phyloP scores from a whole-genome alignment of 192 early-diverging fungal genomes.

The Linnemannia elongata region DNA sequence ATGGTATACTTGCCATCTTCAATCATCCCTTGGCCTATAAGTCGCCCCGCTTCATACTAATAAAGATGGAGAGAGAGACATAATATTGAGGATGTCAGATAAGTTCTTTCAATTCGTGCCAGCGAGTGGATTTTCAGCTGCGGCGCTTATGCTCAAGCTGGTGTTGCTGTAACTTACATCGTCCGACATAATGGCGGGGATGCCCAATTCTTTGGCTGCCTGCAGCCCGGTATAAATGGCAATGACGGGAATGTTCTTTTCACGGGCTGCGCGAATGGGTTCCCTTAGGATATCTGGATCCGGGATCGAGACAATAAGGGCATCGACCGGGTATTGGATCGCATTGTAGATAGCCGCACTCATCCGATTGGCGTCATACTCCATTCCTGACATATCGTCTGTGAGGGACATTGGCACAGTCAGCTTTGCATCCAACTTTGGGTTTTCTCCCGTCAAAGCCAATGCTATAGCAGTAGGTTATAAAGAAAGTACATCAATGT shows the following conservation, averaged over 20 bases:
- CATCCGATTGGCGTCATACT: constrained; percentile 31
- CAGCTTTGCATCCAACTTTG: constrained; percentile 24
- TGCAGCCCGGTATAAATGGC: constrained; percentile 39
- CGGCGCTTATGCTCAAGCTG: background rate
- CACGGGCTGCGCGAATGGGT: constrained; percentile 19
- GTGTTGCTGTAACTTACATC: constrained; percentile 11
- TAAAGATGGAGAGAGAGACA: background rate
- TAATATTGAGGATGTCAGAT: background rate
- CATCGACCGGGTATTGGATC: constrained; percentile 22
- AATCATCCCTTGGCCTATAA: constrained; percentile 35
- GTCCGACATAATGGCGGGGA: constrained; percentile 46
- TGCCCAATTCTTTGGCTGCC: constrained; percentile 40
- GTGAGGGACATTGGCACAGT: constrained; percentile 3
- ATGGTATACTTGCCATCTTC: constrained; percentile 21
- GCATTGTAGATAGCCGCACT: constrained; percentile 22
- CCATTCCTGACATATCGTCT: constrained; percentile 25
- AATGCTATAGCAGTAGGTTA: constrained; percentile 1
- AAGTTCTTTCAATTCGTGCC: background rate
- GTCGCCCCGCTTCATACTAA: constrained; percentile 29
- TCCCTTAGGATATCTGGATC: constrained; percentile 28
- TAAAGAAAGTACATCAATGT: background rate
- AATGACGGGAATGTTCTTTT: constrained; percentile 37
- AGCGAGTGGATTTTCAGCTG: background rate
- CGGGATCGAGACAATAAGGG: constrained; percentile 48
- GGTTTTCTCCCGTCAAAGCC: background rate